Conservation (phyloP, 2,329 filamentous ascomycete genomes). For the Aspergillus neotritici region DNA sequence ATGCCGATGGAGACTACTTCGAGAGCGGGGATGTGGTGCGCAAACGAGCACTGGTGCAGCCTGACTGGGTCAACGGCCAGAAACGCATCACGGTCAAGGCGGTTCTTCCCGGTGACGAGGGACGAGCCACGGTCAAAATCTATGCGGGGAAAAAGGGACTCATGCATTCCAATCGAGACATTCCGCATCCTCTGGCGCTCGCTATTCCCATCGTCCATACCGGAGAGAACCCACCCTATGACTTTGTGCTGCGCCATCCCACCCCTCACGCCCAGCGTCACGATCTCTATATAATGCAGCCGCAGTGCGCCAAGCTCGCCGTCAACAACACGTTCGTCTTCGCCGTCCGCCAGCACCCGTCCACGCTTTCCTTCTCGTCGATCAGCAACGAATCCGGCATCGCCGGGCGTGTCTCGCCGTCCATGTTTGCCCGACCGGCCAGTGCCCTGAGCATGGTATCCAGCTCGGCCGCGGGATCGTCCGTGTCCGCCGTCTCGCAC, state of each 20-base stretch:
- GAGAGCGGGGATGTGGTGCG: conserved; percentile 82
- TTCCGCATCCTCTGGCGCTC: conserved; percentile 85
- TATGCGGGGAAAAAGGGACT: conserved; percentile 91
- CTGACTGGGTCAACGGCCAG: conserved; percentile 79
- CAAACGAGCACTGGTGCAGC: conserved; percentile 83
- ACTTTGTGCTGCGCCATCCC: conserved; percentile 87
- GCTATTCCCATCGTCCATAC: conserved; percentile 84
- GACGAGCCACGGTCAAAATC: conserved; percentile 77
- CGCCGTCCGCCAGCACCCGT: conserved; percentile 85
- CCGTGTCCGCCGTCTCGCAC: conserved; percentile 42
- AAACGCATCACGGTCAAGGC: conserved; percentile 95
- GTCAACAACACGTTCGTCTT: conserved; percentile 98
- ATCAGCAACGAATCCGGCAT: conserved; percentile 28
- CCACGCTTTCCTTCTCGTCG: conserved; percentile 46
- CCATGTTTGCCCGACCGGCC: conserved; percentile 48
- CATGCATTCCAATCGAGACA: conserved; percentile 97
- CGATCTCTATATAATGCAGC: conserved; percentile 93
- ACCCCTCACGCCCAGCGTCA: conserved; percentile 97
- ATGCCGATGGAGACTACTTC: conserved; percentile 85
- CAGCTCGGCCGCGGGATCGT: conserved; percentile 48
- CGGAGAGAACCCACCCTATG: conserved; percentile 88
- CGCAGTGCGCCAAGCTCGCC: conserved; percentile 81
- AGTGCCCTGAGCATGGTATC: conserved; percentile 59
- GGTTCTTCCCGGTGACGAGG: conserved; percentile 83
- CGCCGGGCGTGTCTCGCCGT: conserved; percentile 47